Base-by-base conservation (phyloP, 108 stramenopile species). In the Fistulifera pelliculosa region DNA sequence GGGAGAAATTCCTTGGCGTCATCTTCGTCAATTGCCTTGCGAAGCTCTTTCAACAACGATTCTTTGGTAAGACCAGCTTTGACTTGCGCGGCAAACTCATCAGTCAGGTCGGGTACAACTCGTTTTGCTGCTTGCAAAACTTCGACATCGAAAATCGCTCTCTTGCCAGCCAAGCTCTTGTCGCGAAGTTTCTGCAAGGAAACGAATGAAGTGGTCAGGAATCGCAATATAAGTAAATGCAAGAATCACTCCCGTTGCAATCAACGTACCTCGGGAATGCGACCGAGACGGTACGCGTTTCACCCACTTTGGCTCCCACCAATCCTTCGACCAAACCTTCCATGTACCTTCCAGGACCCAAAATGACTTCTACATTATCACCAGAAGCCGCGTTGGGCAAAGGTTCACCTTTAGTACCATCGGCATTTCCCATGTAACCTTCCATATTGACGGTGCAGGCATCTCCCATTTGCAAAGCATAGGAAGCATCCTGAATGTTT, bases 91-190 rank as follows among this genome's bases (percentile, higher is more conserved):
- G 95, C 95, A 61, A 96, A 93, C 55, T 89, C 92, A 45, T 96
- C 95, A 25, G 78, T 76, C 21, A 94, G 35, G 58, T 89, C 87
- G n/a, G 95, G 95, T 23, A 93, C 56, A 23, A 64, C 71, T 24
- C 93, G 80, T 19, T 62, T 74, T 49, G 80, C 76, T 5, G 87
- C 83, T 28, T 79, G 76, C 23, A 83, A 42, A 21, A 90, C 79
- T 27, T 79, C 73, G 19, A 96, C 90, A 61, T 94, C 93, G 55
- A 96, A 96, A 24, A 93, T 67, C n/a, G 95, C 95, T 27, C 73
- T 70, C 61, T 92, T 93, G 44, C 91, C 93, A 0, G 86, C 86
- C 23, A 93, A 68, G 3, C 80, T 73, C 57, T 88, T 88, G 74
- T 93, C 87, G 56, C 68, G 72, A 53, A 93, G 65, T 49, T 75